phyloP scores from a whole-genome alignment of 2,329 filamentous ascomycete genomes.

The Fusarium dlaminii region DNA sequence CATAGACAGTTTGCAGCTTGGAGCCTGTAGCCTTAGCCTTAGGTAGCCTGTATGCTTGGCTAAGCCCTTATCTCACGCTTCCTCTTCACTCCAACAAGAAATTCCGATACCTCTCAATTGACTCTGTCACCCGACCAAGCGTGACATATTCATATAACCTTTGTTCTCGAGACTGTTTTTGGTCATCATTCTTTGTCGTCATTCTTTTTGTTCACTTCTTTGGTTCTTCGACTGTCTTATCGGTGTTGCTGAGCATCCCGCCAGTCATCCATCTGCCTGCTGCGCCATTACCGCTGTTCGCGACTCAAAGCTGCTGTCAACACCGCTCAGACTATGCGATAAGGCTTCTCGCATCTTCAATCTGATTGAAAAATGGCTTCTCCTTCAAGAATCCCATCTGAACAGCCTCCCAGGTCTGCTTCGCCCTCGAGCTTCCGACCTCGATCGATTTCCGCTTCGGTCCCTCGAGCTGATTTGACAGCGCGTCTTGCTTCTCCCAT shows the following conservation, averaged over 20 bases:
- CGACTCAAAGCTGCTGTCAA: constrained; percentile 10
- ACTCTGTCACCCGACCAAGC: constrained; percentile 30
- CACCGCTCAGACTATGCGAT: constrained; percentile 40
- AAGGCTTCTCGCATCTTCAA: constrained; percentile 29
- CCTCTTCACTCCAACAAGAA: constrained; percentile 21
- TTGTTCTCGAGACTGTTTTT: constrained; percentile 18
- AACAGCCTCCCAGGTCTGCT: constrained; percentile 53
- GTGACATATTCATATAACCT: constrained; percentile 15
- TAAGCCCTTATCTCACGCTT: constrained; percentile 36
- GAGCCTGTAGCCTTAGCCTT: not conserved
- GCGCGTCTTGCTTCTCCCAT: constrained; percentile 69
- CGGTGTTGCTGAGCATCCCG: constrained; percentile 10
- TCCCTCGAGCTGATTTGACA: constrained; percentile 67
- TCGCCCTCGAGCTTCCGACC: constrained; percentile 59
- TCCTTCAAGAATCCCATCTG: constrained; percentile 50
- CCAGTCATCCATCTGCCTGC: not conserved
- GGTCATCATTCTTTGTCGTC: constrained; percentile 27
- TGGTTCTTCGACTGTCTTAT: constrained; percentile 8
- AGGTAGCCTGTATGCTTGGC: not conserved
- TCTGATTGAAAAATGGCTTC: constrained; percentile 48
- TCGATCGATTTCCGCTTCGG: constrained; percentile 60
- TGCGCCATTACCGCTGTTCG: constrained; percentile 27
- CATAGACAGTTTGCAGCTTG: not conserved
- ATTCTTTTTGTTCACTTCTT: constrained; percentile 22
- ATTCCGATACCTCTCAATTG: constrained; percentile 30